Conservation (phyloP, 495 filamentous ascomycete species). For the Terfezia claveryi region DNA sequence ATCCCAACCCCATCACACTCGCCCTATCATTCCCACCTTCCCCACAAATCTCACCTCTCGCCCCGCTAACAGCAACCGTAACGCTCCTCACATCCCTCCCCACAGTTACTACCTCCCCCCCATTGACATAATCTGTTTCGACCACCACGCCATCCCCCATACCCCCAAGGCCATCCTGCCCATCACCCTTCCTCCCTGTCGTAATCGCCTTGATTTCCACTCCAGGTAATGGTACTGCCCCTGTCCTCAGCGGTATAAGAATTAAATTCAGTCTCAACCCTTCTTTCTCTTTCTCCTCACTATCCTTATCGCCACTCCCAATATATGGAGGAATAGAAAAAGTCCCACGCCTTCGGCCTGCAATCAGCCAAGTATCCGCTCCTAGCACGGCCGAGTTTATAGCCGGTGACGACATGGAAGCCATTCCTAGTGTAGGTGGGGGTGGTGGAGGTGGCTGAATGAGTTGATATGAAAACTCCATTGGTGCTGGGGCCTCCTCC, state of each 20-base stretch:
- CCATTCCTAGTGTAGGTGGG: conserved; percentile 24
- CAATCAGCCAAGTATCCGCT: conserved; percentile 61
- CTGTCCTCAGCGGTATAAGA: conserved; percentile 61
- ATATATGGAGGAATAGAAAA: conserved; percentile 40
- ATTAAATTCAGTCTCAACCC: conserved; percentile 30
- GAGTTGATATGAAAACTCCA: no score
- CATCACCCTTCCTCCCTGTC: neutral
- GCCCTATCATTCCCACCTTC: conserved; percentile 1
- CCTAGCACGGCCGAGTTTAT: neutral
- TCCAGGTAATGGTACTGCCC: conserved; percentile 49
- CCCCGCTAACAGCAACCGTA: conserved; percentile 8
- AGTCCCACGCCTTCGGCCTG: conserved; percentile 45
- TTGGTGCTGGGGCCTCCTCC: no score
- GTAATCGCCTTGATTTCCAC: conserved; percentile 41
- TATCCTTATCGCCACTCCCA: conserved; percentile 7
- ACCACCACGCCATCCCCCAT: conserved; percentile 26
- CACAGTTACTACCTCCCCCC: conserved; percentile 55
- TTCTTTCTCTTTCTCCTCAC: conserved; percentile 26
- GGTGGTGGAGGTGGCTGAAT: no score
- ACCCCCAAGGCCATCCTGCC: conserved; percentile 9
- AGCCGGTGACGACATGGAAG: conserved; percentile 43
- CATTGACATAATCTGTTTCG: conserved; percentile 60
- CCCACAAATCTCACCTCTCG: conserved; percentile 5
- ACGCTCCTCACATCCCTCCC: conserved; percentile 43
- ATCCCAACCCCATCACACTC: neutral